These are phyloP conservation scores for Anthostomella pinea DNA, from an alignment of 2,329 filamentous ascomycete species.

Conservation along the genomic window DNA sequence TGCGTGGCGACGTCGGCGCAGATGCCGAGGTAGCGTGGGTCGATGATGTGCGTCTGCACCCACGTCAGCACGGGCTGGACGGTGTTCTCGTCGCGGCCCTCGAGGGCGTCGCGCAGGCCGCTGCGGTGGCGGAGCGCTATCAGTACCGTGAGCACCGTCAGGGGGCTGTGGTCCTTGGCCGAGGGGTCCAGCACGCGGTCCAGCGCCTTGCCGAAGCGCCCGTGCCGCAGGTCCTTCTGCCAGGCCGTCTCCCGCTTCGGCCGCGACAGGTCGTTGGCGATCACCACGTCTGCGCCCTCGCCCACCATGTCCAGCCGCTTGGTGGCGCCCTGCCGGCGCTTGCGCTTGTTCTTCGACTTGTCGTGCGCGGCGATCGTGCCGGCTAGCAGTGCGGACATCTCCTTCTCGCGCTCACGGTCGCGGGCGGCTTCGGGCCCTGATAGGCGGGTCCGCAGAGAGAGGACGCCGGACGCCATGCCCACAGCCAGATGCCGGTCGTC, in stretches of 20 bases:
- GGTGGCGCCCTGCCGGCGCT: slow-evolving; percentile 47
- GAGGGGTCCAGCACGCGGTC: slow-evolving; percentile 68
- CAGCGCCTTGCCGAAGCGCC: slow-evolving; percentile 72
- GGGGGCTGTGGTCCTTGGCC: slow-evolving; percentile 52
- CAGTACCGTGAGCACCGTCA: slow-evolving; percentile 71
- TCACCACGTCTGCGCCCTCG: slow-evolving; percentile 83
- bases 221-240: slow-evolving; percentile 79
- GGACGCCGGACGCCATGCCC: slow-evolving; percentile 89
- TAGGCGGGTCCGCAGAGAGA: slow-evolving; percentile 85
- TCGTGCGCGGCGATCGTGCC: slow-evolving; percentile 79
- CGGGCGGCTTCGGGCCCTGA: slow-evolving; percentile 76
- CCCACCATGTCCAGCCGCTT: slow-evolving; percentile 74
- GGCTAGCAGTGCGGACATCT: slow-evolving; percentile 78
- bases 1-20: slow-evolving; percentile 81
- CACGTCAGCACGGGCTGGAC: slow-evolving; percentile 82
- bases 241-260: slow-evolving; percentile 60
- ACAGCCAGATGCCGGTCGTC: slow-evolving; percentile 93
- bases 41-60: slow-evolving; percentile 75
- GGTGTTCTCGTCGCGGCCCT: slow-evolving; percentile 74
- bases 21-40: slow-evolving; percentile 76
- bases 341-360: slow-evolving; percentile 66
- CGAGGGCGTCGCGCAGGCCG: slow-evolving; percentile 76
- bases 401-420: slow-evolving; percentile 74
- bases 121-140: slow-evolving; percentile 84
- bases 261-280: slow-evolving; percentile 62